phyloP scores from a whole-genome alignment of 2,329 filamentous ascomycete species.

The Colletotrichum noveboracense region DNA sequence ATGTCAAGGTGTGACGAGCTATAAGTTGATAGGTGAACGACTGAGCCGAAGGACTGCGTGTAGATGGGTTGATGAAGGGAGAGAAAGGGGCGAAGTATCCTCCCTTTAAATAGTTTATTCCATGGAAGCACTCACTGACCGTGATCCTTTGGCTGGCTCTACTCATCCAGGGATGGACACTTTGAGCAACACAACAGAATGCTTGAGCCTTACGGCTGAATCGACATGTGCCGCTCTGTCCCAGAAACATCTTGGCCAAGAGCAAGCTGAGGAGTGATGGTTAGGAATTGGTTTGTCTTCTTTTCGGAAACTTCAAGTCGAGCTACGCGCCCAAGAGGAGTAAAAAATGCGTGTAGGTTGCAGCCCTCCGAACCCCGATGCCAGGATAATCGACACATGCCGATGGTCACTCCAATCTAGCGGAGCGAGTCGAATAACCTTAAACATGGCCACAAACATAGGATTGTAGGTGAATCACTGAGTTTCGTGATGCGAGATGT shows the following conservation, averaged over 20 bases:
- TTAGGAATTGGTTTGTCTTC: not conserved
- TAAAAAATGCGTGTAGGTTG: not conserved
- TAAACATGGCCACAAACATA: not conserved
- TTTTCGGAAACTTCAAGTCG: not conserved
- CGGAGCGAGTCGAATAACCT: not conserved
- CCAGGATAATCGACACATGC: not conserved
- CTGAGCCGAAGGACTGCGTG: not conserved
- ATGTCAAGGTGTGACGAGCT: not conserved
- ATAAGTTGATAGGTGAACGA: not conserved
- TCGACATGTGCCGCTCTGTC: not conserved
- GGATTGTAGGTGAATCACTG: not conserved
- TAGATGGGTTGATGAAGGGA: not conserved
- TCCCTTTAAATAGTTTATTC: not conserved
- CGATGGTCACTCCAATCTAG: not conserved
- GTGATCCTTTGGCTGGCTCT: not conserved
- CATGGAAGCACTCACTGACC: not conserved
- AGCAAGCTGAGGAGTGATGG: not conserved
- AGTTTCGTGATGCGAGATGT: not conserved
- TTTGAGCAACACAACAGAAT: not conserved
- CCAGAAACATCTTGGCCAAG: not conserved
- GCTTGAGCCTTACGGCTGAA: not conserved
- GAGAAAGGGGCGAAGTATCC: not conserved
- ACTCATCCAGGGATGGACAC: not conserved
- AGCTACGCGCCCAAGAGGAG: not conserved
- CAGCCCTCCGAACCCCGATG: not conserved